A percentile compares a stretch with the other conserved stretches of the same genome.
Evolutionary conservation across 1,284 basidiomycete species (phyloP).

Genomic region (Ceratobasidium sp.): DNA sequence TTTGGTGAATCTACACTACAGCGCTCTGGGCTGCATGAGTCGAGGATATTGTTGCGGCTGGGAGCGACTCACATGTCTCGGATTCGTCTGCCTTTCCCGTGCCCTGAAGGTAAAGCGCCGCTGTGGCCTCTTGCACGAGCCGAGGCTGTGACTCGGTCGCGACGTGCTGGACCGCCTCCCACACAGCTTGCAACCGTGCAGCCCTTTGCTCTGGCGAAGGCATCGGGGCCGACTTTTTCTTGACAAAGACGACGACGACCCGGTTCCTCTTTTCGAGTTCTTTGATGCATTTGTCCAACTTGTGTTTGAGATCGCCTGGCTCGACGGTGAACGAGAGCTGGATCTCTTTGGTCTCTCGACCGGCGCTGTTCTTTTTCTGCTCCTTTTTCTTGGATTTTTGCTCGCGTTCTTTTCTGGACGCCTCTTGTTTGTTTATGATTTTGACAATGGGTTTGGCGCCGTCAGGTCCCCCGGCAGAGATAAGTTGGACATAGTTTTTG

Average conservation of each 20-base stretch:
- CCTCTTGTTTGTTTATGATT: constrained; percentile 44
- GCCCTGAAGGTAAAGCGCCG: constrained; percentile 13
- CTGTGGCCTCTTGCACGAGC: neutral
- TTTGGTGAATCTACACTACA: too few relatives aligned
- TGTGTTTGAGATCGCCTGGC: constrained; percentile 68
- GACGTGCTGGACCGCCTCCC: constrained; percentile 36
- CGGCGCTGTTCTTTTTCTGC: constrained; percentile 42
- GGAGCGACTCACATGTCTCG: neutral
- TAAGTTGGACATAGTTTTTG: constrained; percentile 38
- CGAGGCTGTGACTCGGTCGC: constrained; percentile 17
- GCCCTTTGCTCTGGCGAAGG: constrained; percentile 26
- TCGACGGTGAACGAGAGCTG: constrained; percentile 75
- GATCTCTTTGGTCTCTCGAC: constrained; percentile 65
- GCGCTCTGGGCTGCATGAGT: too few relatives aligned
- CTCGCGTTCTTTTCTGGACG: constrained; percentile 46
- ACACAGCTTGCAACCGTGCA: constrained; percentile 21
- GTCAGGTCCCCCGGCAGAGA: constrained; percentile 22
- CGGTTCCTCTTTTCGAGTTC: constrained; percentile 67
- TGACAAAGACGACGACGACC: constrained; percentile 62
- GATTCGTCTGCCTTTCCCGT: neutral
- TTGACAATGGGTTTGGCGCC: constrained; percentile 38
- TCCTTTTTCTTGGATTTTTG: constrained; percentile 49
- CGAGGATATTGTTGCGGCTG: too few relatives aligned
- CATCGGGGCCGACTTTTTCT: constrained; percentile 38
- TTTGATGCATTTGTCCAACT: constrained; percentile 65